phyloP scores from a whole-genome alignment of 163 green algal genomes.

The Prototheca cutis region DNA sequence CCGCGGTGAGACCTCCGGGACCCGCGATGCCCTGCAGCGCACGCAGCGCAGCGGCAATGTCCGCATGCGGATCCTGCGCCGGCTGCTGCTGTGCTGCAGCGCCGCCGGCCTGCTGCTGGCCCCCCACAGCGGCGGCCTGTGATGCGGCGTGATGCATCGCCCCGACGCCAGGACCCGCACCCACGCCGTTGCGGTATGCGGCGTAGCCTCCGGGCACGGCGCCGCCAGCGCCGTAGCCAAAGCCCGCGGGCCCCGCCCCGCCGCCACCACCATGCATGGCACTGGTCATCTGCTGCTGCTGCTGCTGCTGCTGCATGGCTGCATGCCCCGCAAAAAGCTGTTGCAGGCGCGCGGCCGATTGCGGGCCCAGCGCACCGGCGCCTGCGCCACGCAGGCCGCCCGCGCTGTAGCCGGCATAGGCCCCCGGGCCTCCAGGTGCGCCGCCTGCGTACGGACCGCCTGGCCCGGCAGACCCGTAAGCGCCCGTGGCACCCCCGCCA shows the following conservation, averaged over 20 bases:
- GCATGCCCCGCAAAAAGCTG: background rate
- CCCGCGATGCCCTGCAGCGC: background rate
- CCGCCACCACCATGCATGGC: background rate
- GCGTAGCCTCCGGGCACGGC: too few species aligned
- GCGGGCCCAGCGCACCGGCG: background rate
- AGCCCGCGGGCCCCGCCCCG: background rate
- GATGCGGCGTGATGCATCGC: too few species aligned
- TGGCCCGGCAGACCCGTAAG: too few species aligned
- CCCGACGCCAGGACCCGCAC: too few species aligned
- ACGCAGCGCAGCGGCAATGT: background rate
- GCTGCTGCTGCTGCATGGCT: slow-evolving; percentile 2
- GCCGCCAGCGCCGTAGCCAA: background rate
- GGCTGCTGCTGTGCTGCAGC: too few species aligned
- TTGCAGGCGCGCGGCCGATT: background rate
- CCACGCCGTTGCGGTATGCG: background rate
- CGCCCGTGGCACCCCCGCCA: too few species aligned
- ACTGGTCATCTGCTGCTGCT: background rate
- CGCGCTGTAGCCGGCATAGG: background rate
- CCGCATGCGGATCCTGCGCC: background rate
- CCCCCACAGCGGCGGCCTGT: background rate
- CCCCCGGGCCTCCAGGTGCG: too few species aligned
- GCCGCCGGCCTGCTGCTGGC: background rate
- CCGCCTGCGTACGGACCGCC: too few species aligned
- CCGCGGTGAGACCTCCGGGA: background rate
- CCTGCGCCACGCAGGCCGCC: too few species aligned